These are phyloP conservation scores for Hyphopichia pseudoburtonii DNA, from an alignment of 1,139 yeast genomes.

Conservation along the genomic window DNA sequence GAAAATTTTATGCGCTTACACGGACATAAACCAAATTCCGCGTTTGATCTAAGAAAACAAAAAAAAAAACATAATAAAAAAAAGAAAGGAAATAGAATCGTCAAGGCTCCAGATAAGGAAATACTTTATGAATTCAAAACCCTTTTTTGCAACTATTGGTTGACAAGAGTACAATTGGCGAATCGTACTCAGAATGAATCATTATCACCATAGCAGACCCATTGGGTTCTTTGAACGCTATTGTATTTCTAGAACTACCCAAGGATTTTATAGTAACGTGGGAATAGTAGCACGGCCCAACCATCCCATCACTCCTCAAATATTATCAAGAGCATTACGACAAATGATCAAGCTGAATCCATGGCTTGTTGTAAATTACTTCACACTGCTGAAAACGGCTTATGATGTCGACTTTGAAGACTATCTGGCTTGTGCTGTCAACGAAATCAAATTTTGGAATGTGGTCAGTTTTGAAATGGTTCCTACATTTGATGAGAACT, in stretches of 20 bases:
- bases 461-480: conserved; percentile 19
- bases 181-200: no score
- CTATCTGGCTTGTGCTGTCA: conserved; percentile 19
- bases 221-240: conserved; percentile 20
- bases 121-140: no score
- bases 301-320: conserved; percentile 12
- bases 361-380: conserved; percentile 19
- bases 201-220: neutral
- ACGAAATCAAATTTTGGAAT: conserved; percentile 21
- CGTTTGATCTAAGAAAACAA: no score
- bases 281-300: conserved; percentile 26
- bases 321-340: conserved; percentile 26
- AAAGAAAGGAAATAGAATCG: no score
- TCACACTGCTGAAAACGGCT: conserved; percentile 8
- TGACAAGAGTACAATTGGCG: no score
- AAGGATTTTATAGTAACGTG: conserved; percentile 26
- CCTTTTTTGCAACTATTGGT: neutral
- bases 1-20: no score
- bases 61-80: no score
- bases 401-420: conserved; percentile 13
- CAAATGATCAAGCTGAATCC: conserved; percentile 21
- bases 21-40: no score
- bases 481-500: conserved; percentile 13
- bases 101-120: no score
- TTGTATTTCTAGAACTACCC: conserved; percentile 25